Percentiles rank a stretch among this genome's conserved stretches.
These are phyloP conservation scores for Dictyostelium purpureum DNA, from an alignment of 78 protist genomes.

Conservation along the genomic window DNA sequence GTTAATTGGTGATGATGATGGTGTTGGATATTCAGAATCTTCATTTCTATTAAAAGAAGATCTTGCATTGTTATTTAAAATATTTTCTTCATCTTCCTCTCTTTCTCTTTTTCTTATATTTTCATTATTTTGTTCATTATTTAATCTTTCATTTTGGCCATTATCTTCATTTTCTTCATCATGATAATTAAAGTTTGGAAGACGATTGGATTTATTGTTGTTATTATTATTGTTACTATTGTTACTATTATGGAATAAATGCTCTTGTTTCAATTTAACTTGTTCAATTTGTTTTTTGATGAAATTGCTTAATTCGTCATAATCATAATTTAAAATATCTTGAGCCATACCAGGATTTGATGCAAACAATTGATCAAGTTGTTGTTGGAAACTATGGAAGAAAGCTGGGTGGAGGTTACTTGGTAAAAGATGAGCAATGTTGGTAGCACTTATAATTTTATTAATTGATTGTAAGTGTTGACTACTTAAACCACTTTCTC, in stretches of 20 bases:
- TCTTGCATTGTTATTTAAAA: neutral
- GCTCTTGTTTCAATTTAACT: slow-evolving; percentile 6
- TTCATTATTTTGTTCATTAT: neutral
- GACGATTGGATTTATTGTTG: neutral
- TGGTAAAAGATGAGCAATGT: neutral
- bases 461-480: neutral
- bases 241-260: neutral
- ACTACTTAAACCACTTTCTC: neutral
- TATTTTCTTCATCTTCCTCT: neutral
- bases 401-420: slow-evolving; percentile 1
- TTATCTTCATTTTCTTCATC: slow-evolving; percentile 1
- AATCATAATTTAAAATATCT: slow-evolving; percentile 20
- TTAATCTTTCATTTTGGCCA: too few relatives aligned
- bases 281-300: slow-evolving; percentile 24
- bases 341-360: slow-evolving; percentile 14
- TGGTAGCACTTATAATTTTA: slow-evolving; percentile 9
- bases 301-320: neutral
- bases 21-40: neutral
- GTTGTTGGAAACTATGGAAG: slow-evolving; percentile 23
- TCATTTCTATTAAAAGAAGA: neutral
- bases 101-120: neutral
- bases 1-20: neutral
- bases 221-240: neutral
- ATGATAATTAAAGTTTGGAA: neutral
- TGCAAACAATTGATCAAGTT: neutral